phyloP scores from a whole-genome alignment of 768 basidiomycete genomes.

The Candolleomyces eurysporus region DNA sequence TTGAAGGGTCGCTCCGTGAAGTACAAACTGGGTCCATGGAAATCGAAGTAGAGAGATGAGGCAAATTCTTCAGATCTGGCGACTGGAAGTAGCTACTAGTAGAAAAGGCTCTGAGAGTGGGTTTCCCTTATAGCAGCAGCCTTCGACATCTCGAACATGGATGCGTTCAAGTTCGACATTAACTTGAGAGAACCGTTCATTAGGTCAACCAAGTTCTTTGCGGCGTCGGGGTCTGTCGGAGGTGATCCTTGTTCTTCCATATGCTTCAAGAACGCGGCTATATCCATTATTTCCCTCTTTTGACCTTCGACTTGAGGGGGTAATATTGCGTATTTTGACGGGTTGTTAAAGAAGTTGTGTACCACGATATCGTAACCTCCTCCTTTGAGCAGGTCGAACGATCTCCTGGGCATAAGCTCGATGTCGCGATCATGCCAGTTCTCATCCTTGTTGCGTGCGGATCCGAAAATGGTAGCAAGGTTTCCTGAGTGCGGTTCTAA shows the following conservation, averaged over 20 bases:
- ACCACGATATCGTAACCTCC: too few relatives aligned
- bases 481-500: not conserved
- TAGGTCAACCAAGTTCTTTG: not conserved
- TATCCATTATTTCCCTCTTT: not conserved
- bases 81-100: too few relatives aligned
- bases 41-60: too few relatives aligned
- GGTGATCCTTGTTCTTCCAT: not conserved
- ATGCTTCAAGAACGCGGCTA: not conserved
- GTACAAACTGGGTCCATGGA: too few relatives aligned
- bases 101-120: constrained; percentile 4
- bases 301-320: not conserved
- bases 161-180: not conserved
- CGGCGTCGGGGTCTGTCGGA: not conserved
- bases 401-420: not conserved
- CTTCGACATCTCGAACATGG: too few relatives aligned
- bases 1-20: too few relatives aligned
- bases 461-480: not conserved
- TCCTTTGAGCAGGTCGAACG: too few relatives aligned
- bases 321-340: not conserved
- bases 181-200: not conserved
- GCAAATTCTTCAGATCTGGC: too few relatives aligned
- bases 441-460: not conserved
- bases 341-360: too few relatives aligned
- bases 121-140: too few relatives aligned
- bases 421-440: not conserved